Evolutionary conservation across 345 rosid species (phyloP).

Genomic region (Raphanus sativus): DNA sequence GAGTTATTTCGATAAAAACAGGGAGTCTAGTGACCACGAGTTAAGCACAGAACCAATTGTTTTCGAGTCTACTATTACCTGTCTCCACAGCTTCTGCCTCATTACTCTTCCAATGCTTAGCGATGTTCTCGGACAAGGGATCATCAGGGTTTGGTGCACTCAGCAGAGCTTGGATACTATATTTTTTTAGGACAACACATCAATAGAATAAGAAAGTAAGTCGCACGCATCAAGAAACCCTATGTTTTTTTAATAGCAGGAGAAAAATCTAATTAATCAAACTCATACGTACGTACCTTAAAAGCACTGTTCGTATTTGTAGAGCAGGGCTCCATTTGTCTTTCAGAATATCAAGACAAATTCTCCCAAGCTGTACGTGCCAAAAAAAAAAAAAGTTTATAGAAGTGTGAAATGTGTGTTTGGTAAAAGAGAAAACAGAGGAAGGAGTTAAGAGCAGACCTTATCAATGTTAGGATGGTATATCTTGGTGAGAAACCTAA

Average conservation of each 20-base stretch:
- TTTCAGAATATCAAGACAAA: conserved; percentile 76
- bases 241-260: neutral
- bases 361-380: conserved; percentile 80
- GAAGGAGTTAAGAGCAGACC: conserved; percentile 45
- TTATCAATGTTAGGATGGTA: conserved; percentile 98
- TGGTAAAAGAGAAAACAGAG: neutral
- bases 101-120: conserved; percentile 97
- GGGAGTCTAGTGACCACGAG: neutral
- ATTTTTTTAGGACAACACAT: neutral
- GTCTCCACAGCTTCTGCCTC: conserved; percentile 99
- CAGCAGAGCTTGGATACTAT: conserved; percentile 90
- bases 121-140: conserved; percentile 96
- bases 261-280: neutral
- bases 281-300: conserved; percentile 74
- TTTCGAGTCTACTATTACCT: conserved; percentile 43
- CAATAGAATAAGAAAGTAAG: neutral
- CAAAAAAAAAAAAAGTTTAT: no score
- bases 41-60: neutral
- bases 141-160: conserved; percentile 99
- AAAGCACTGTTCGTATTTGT: conserved; percentile 93
- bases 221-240: neutral
- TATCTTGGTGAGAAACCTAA: conserved; percentile 95
- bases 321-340: conserved; percentile 99
- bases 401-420: neutral
- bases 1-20: conserved; percentile 9